Evolutionary conservation across 192 early-diverging fungal genomes (phyloP), one percentile per base, ranked within the genome.

Genomic region (Entomortierella parvispora): DNA sequence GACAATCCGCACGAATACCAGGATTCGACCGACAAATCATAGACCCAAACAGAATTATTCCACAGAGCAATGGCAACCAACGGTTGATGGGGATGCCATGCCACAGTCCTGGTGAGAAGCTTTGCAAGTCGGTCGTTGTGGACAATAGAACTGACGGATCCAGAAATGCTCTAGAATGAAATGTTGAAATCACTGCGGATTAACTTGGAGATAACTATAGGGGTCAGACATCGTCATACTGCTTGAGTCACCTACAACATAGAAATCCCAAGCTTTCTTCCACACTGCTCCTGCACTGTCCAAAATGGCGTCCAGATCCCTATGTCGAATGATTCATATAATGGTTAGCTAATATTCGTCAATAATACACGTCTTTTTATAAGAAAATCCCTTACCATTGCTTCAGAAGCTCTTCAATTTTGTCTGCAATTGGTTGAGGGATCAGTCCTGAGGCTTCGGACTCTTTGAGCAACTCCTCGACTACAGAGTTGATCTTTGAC

Each of bases 11-110:
- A 75, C 1, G 81, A 44, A 68, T 83, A 81, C 78, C 81, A 84
- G 22, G 82, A 68, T 58, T 89, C 87, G 47, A 66, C 71, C 0
- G 81, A 82, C 45, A 89, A 58, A 60, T 94, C 90, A 59, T 93
- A 95, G 18, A 95, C 54, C 70, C 90, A 90, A 0, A 94, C 71
- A 28, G 80, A 76, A 62, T 92, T 84, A 15, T 89, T 84, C 64
- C 86, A 80, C 58, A 92, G 90, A 0, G 87, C 88, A 49, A 95
- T 79, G 3, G 92, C 92, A 22, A 95, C 54, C 3, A 91, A 64
- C 10, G 89, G 85, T 37, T 85, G 82, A 60, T 91, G 84, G 22
- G 86, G 91, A 48, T 95, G 94, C 90, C 92, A 95, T 0, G 91
- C 92, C 4, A 94, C 68, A n/a, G 81, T 83, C 33, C 76, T 78